Evolutionary conservation across 495 filamentous ascomycete species (phyloP).

Genomic region (Parachaetomium inaequale): DNA sequence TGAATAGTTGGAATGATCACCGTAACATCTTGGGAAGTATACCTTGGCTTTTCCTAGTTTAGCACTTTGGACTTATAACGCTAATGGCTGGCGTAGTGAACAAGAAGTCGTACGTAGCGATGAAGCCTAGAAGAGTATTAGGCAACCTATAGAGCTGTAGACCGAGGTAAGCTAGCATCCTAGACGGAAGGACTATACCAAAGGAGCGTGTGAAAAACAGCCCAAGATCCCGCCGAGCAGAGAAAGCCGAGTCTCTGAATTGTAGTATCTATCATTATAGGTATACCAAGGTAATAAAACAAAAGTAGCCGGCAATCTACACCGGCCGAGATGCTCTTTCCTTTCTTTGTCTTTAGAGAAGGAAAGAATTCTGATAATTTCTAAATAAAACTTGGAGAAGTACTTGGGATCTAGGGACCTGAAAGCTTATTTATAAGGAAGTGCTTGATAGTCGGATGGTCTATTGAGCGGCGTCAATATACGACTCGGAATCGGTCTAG

Average conservation of each 20-base stretch:
- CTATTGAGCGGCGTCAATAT: too few species aligned
- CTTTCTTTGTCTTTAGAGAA: too few species aligned
- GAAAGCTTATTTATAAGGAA: too few species aligned
- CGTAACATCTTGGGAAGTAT: slow-evolving; percentile 50
- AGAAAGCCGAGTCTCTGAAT: slow-evolving; percentile 39
- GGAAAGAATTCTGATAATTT: too few species aligned
- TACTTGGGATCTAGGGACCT: too few species aligned
- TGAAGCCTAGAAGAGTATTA: slow-evolving; percentile 37
- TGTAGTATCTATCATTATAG: slow-evolving; percentile 34
- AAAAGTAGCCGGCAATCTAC: too few species aligned
- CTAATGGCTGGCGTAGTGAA: slow-evolving; percentile 52
- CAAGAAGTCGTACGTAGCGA: slow-evolving; percentile 52
- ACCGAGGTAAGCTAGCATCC: background rate
- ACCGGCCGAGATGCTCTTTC: too few species aligned
- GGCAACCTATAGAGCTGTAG: slow-evolving; percentile 5
- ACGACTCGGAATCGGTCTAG: too few species aligned
- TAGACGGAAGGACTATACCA: too few species aligned
- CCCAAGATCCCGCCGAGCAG: slow-evolving; percentile 37
- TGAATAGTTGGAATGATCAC: slow-evolving; percentile 57
- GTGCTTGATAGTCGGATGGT: too few species aligned
- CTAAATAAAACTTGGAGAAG: too few species aligned
- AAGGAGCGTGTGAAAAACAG: slow-evolving; percentile 37
- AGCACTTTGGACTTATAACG: slow-evolving; percentile 43
- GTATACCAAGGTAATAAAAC: slow-evolving; percentile 26
- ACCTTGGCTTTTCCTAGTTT: slow-evolving; percentile 42